phyloP scores from a whole-genome alignment of 345 rosid species.

The Crucihimalaya himalaica region DNA sequence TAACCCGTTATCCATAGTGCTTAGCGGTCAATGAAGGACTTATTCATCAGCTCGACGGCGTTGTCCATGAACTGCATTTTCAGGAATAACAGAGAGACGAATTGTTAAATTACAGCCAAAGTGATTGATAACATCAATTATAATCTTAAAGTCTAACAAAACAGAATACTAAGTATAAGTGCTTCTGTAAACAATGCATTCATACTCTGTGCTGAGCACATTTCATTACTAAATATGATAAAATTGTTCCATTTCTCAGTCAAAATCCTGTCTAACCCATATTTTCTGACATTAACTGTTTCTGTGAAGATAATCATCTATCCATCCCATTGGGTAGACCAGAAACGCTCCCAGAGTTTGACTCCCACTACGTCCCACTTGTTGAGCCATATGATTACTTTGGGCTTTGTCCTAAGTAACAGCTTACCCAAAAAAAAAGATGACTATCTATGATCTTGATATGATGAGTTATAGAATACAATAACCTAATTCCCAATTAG shows the following conservation, averaged over 20 bases:
- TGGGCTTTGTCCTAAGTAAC: not conserved
- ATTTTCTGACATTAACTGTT: not conserved
- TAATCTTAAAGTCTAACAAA: not conserved
- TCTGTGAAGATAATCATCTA: not conserved
- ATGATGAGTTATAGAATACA: not conserved
- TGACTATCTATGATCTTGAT: constrained; percentile 4
- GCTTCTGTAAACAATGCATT: not conserved
- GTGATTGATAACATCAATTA: constrained; percentile 7
- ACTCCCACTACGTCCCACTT: not conserved
- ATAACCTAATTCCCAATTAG: not conserved
- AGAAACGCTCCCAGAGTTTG: not conserved
- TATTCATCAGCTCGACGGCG: constrained; percentile 81
- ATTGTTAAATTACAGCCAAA: not conserved
- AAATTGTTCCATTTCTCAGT: not conserved
- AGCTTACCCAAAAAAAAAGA: not conserved
- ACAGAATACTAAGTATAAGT: not conserved
- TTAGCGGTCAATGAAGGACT: constrained; percentile 81
- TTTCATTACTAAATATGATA: not conserved
- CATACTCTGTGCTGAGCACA: not conserved
- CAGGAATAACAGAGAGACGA: constrained; percentile 24
- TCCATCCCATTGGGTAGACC: not conserved
- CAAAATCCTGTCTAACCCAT: not conserved
- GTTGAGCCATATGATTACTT: not conserved
- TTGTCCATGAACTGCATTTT: constrained; percentile 83
- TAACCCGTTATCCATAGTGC: not conserved